These are phyloP conservation scores for Cynara cardunculus DNA, from an alignment of 129 eudicot species.

Conservation along the genomic window DNA sequence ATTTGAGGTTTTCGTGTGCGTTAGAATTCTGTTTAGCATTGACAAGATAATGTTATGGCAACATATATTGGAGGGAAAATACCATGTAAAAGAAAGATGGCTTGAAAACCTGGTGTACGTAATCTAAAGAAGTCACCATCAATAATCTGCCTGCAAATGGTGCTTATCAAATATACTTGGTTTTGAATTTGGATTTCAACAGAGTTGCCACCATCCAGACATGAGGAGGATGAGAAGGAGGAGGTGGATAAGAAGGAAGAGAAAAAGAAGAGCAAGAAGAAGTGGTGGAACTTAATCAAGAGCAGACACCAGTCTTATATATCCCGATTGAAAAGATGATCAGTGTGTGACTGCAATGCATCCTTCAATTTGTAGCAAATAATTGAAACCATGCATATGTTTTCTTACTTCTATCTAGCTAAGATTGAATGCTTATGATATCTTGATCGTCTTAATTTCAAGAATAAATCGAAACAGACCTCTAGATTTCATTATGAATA, in stretches of 20 bases:
- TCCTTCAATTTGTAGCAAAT: not conserved
- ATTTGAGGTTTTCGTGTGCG: not conserved
- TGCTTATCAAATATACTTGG: not conserved
- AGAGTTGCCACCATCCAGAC: slow-evolving; percentile 35
- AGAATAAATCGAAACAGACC: not conserved
- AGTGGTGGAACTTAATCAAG: slow-evolving; percentile 47
- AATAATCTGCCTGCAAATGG: not conserved
- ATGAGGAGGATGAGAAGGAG: slow-evolving; percentile 4
- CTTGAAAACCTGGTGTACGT: not conserved
- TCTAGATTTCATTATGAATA: not conserved
- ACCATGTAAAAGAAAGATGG: not conserved
- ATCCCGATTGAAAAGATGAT: slow-evolving; percentile 2
- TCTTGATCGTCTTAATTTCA: not conserved
- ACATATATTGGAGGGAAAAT: not conserved
- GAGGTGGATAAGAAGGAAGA: not conserved
- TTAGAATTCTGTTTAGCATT: not conserved
- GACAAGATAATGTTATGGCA: not conserved
- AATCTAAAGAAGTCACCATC: not conserved
- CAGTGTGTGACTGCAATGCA: not conserved
- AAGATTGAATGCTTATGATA: not conserved
- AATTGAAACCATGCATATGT: not conserved
- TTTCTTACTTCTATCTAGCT: not conserved
- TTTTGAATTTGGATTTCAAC: slow-evolving; percentile 14
- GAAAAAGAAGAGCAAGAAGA: slow-evolving; percentile 34
- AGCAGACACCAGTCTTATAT: slow-evolving; percentile 21